A percentile compares a stretch with the other conserved stretches of the same genome.
Conservation (phyloP, 352 stramenopile species). For the Phytophthora pluvialis region DNA sequence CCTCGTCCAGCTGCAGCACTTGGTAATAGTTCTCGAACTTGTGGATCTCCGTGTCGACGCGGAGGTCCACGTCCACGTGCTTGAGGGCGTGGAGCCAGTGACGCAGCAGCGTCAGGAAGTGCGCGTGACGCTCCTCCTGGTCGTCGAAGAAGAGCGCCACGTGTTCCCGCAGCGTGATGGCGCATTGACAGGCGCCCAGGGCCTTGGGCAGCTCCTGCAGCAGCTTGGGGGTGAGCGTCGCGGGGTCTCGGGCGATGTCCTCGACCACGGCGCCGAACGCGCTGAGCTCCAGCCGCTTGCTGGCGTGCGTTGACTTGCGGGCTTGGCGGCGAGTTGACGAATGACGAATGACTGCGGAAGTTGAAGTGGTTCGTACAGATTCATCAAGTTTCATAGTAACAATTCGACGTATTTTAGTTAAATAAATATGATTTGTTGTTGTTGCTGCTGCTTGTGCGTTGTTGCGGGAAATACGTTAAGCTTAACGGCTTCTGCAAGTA, state of each 20-base stretch:
- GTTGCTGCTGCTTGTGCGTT: no score
- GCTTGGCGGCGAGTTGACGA: no score
- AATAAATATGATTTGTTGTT: no score
- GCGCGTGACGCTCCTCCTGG: conserved; percentile 3
- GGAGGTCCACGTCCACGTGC: neutral
- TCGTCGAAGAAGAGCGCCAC: conserved; percentile 25
- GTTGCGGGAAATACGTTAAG: no score
- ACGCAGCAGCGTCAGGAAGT: conserved; percentile 22
- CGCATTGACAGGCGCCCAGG: conserved; percentile 25
- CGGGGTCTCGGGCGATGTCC: conserved; percentile 12
- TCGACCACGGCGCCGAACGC: conserved; percentile 8
- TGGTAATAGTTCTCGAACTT: conserved; percentile 38
- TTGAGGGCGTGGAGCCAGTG: conserved; percentile 18
- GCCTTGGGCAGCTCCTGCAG: conserved; percentile 28
- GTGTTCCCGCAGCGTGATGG: conserved; percentile 30
- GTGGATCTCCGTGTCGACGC: neutral
- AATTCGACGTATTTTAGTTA: no score
- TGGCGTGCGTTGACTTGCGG: no score
- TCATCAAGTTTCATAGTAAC: no score
- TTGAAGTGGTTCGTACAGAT: no score
- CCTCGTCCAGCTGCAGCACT: conserved; percentile 31
- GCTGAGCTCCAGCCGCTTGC: conserved; percentile 2
- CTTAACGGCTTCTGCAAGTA: no score
- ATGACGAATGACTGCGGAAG: no score
- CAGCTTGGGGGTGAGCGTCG: conserved; percentile 22